Conservation (phyloP, 2,329 filamentous ascomycete genomes). For the Volutella citrinella region DNA sequence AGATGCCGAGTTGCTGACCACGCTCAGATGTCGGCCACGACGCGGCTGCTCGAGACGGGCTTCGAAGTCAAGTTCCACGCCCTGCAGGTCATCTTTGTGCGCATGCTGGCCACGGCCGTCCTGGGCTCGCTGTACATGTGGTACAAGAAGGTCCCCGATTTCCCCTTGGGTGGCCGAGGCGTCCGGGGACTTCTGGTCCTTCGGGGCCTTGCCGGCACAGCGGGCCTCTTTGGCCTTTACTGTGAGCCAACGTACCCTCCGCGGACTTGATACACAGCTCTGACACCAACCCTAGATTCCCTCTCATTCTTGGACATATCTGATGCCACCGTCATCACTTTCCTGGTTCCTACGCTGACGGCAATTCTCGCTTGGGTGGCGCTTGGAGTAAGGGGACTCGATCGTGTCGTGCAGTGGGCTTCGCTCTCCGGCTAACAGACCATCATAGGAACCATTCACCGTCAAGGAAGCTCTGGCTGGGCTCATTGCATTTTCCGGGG, state of each 20-base stretch:
- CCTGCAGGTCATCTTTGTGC: conserved; percentile 41
- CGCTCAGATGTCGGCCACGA: conserved; percentile 39
- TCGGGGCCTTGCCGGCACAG: conserved; percentile 60
- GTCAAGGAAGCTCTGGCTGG: conserved; percentile 67
- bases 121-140: conserved; percentile 40
- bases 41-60: conserved; percentile 32
- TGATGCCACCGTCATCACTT: conserved; percentile 78
- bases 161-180: conserved; percentile 63
- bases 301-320: conserved; percentile 69
- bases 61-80: conserved; percentile 37
- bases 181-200: conserved; percentile 61
- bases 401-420: accelerated
- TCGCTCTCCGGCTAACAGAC: too few species aligned
- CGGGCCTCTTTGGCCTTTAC: conserved; percentile 62
- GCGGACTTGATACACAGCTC: too few species aligned
- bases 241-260: conserved; percentile 32
- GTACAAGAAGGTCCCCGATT: conserved; percentile 49
- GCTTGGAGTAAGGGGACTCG: conserved; percentile 13
- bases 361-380: conserved; percentile 62
- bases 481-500: conserved; percentile 66
- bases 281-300: conserved; percentile 34
- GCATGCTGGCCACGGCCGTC: conserved; percentile 36
- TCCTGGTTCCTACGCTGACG: conserved; percentile 70
- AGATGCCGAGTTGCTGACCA: not conserved
- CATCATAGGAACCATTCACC: conserved; percentile 73